A percentile compares a stretch with the other conserved stretches of the same genome.
Evolutionary conservation across 768 basidiomycete species (phyloP).

Genomic region (Russula brevipes): DNA sequence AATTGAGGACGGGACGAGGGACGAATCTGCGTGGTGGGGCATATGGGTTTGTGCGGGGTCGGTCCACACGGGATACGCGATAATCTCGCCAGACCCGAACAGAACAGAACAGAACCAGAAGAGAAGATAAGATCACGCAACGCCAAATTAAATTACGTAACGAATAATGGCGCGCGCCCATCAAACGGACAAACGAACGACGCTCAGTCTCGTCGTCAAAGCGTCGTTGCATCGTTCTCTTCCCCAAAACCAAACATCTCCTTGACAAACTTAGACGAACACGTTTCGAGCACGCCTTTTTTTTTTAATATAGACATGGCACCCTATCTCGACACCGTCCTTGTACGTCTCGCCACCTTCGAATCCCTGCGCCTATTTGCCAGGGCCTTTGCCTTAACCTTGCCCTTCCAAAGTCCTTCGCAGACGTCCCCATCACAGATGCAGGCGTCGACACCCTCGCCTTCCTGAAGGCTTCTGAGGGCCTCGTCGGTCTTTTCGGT

Average conservation of each 20-base stretch:
- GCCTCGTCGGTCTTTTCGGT: constrained; percentile 91
- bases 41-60: constrained; percentile 36
- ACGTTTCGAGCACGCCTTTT: constrained; percentile 11
- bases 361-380: neutral
- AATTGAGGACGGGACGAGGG: constrained; percentile 64
- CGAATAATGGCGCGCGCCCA: neutral
- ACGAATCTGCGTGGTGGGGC: constrained; percentile 87
- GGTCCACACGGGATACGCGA: too few species aligned
- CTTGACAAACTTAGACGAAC: constrained; percentile 16
- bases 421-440: constrained; percentile 81
- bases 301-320: constrained; percentile 44
- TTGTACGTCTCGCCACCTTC: constrained; percentile 37
- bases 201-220: neutral
- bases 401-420: constrained; percentile 65
- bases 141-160: constrained; percentile 16
- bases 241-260: neutral
- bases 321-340: constrained; percentile 68
- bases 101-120: too few species aligned
- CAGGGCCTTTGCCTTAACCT: neutral
- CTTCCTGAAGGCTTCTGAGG: constrained; percentile 86
- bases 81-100: neutral
- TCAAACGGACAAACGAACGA: neutral
- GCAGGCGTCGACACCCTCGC: constrained; percentile 81
- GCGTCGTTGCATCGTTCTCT: neutral
- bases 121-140: constrained; percentile 17